Evolutionary conservation across 2,329 filamentous ascomycete species (phyloP), one percentile per base, ranked within the genome.

Genomic region (Xylariales sp.): DNA sequence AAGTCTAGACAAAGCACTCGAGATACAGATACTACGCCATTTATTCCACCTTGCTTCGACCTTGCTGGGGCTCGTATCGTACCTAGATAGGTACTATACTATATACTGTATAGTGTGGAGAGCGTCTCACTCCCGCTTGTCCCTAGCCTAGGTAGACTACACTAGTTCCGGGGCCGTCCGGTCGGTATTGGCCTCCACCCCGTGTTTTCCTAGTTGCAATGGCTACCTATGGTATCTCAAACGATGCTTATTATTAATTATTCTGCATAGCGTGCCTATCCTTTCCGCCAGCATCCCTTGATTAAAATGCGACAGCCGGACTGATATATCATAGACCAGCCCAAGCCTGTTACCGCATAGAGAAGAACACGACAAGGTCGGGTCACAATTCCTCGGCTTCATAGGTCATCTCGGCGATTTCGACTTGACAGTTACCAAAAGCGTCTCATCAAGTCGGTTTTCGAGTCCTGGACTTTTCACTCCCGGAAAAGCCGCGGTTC

Each of bases 151-250:
- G 23, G 23, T 23, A 23, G 23, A 23, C 23, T 23, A 23, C 23
- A 2, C n/a, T 45, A 45, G 39, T 28, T 52, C 62, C 62, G 65
- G 65, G n/a, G 39, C 65, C 57, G 57, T 65, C 65, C 62, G 65
- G 46, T 54, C 60, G 45, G 57, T 49, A 45, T 49, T 49, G 6
- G 43, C 43, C 41, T 56, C 32, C 32, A 49, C 59, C 18, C 54
- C 54, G 18, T 67, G 43, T 60, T 59, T 55, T 48, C 36, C 36
- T 9, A 39, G 36, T 10, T 49, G 39, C 58, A n/a, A 46, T 14
- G n/a, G 39, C 7, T 28, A 41, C 2, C 7, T 28, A 41, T 23
- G 7, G 50, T 56, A 45, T 59, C 54, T 41, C 41, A 58, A 30
- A 54, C 53, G 30, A 62, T 54, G n/a, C 45, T 43, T 32, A 56